Conservation (phyloP, 2,329 filamentous ascomycete genomes). For the Paracorniculantispora psalliotae region DNA sequence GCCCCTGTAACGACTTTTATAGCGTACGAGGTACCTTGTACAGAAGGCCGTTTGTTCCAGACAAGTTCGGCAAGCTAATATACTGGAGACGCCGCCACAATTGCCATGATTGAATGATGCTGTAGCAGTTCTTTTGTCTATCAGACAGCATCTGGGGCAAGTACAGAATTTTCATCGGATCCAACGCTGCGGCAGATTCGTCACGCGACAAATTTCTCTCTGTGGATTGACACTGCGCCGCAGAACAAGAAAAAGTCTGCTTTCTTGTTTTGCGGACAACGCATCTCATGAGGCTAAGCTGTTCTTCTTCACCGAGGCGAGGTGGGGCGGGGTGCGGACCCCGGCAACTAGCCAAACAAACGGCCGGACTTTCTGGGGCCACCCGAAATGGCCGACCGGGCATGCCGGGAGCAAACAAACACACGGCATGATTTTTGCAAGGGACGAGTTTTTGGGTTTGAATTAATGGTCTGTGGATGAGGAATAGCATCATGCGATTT, state of each 20-base stretch:
- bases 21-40: too few relatives aligned
- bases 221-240: background rate
- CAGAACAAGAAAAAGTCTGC: background rate
- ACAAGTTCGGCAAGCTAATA: background rate
- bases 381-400: background rate
- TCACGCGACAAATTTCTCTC: constrained; percentile 12
- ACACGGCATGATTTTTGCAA: background rate
- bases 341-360: background rate
- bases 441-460: background rate
- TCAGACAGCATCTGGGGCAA: background rate
- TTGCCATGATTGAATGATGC: too few relatives aligned
- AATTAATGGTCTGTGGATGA: background rate
- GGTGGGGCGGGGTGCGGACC: background rate
- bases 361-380: background rate
- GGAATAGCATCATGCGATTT: too few relatives aligned
- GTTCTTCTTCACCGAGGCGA: constrained; percentile 4
- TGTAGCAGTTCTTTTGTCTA: too few relatives aligned
- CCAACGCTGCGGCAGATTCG: background rate
- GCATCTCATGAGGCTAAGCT: constrained; percentile 7
- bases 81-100: background rate
- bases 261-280: too few relatives aligned
- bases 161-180: background rate
- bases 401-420: background rate
- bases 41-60: too few relatives aligned
- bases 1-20: background rate